phyloP scores from a whole-genome alignment of 768 basidiomycete genomes.

The Boletus rubropictus region DNA sequence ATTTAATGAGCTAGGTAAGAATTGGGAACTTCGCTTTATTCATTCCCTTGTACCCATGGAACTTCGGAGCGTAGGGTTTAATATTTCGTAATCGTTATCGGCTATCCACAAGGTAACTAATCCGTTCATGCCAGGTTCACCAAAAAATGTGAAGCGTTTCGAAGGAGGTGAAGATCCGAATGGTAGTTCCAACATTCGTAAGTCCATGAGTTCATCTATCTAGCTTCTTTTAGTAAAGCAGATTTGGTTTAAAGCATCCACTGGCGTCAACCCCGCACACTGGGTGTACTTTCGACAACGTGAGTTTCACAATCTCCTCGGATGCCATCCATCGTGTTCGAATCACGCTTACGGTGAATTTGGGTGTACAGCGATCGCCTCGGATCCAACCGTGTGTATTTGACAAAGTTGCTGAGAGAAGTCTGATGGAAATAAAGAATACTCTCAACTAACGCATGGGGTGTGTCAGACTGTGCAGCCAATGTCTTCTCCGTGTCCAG shows the following conservation, averaged over 20 bases:
- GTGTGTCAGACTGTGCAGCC: neutral
- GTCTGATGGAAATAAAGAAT: neutral
- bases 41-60: neutral
- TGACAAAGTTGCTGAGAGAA: slow-evolving; percentile 6
- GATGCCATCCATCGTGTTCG: neutral
- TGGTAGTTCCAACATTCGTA: slow-evolving; percentile 46
- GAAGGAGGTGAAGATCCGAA: slow-evolving; percentile 41
- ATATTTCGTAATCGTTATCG: slow-evolving; percentile 1
- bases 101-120: slow-evolving; percentile 2
- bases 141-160: slow-evolving; percentile 38
- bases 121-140: slow-evolving; percentile 15
- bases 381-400: slow-evolving; percentile 30
- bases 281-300: slow-evolving; percentile 42
- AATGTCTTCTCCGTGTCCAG: neutral
- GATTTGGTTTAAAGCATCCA: slow-evolving; percentile 32
- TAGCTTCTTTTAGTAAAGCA: neutral
- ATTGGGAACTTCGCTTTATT: neutral
- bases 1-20: slow-evolving; percentile 36
- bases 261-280: slow-evolving; percentile 44
- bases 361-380: slow-evolving; percentile 25
- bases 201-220: slow-evolving; percentile 6
- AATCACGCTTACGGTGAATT: slow-evolving; percentile 4
- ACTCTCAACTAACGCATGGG: neutral
- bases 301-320: slow-evolving; percentile 18
- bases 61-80: neutral